Conservation (phyloP, 371 early-diverging fungal species). For the Mortierella sp. region DNA sequence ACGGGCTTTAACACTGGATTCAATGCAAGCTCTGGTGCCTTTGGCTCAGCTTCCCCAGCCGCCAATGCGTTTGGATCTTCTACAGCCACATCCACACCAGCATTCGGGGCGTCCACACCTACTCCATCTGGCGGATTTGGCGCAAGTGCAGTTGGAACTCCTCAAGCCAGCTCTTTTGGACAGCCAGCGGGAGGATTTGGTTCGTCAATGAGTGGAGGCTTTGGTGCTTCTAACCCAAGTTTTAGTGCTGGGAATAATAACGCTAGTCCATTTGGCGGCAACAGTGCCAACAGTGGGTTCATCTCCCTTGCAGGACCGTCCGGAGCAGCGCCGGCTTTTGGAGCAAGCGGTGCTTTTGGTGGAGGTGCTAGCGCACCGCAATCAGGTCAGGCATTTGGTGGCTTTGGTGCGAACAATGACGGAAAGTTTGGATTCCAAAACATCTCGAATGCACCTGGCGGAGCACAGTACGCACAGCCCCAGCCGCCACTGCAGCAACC, state of each 20-base stretch:
- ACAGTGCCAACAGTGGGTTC: not conserved
- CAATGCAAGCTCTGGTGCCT: not conserved
- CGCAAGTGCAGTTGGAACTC: not conserved
- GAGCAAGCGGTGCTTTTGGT: slow-evolving; percentile 25
- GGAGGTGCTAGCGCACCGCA: not conserved
- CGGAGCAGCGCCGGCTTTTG: slow-evolving; percentile 9
- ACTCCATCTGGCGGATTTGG: slow-evolving; percentile 11
- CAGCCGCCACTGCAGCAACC: slow-evolving; percentile 9
- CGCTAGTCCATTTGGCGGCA: slow-evolving; percentile 12
- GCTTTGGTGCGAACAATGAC: slow-evolving; percentile 19
- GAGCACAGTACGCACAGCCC: slow-evolving; percentile 19
- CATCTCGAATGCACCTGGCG: slow-evolving; percentile 27
- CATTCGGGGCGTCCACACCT: slow-evolving; percentile 13
- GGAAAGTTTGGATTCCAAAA: slow-evolving; percentile 34
- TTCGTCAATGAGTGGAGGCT: slow-evolving; percentile 6
- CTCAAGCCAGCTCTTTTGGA: slow-evolving; percentile 12
- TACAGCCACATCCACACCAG: not conserved
- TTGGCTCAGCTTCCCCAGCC: not conserved
- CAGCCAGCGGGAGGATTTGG: slow-evolving; percentile 15
- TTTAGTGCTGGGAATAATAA: slow-evolving; percentile 9
- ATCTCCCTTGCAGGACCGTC: slow-evolving; percentile 20
- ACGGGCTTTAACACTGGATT: slow-evolving; percentile 1
- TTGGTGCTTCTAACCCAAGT: slow-evolving; percentile 12
- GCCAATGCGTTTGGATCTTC: slow-evolving; percentile 4
- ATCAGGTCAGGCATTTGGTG: slow-evolving; percentile 20